Conservation (phyloP, 768 basidiomycete species). For the Lactifluus pinguis region DNA sequence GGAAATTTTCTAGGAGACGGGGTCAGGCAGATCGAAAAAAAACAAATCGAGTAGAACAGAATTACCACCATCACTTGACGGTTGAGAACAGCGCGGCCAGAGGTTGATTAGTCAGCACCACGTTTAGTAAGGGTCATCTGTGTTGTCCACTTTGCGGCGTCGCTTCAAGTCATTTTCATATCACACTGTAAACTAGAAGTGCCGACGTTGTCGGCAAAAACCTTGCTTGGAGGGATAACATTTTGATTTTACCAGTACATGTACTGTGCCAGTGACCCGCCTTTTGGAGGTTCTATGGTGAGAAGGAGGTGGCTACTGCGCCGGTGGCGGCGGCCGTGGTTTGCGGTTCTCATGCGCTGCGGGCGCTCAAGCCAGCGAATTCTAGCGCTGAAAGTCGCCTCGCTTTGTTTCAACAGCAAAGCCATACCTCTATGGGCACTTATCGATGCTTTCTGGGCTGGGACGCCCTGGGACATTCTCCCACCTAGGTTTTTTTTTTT, state of each 20-base stretch:
- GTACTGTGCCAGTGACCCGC: too few relatives aligned
- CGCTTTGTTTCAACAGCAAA: constrained; percentile 21
- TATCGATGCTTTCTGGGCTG: constrained; percentile 26
- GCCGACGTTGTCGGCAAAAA: too few relatives aligned
- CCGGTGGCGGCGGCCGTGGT: neutral
- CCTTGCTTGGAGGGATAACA: too few relatives aligned
- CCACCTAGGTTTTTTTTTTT: neutral
- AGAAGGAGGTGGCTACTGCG: neutral
- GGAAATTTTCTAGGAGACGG: constrained; percentile 58
- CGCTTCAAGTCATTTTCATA: too few relatives aligned
- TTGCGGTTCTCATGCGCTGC: neutral
- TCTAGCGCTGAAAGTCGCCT: constrained; percentile 20
- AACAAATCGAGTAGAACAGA: neutral
- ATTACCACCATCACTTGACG: constrained; percentile 10
- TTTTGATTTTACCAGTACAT: too few relatives aligned
- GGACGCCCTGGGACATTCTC: constrained; percentile 20
- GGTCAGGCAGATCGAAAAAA: neutral
- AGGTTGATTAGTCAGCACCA: neutral
- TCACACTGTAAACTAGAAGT: too few relatives aligned
- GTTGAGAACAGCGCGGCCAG: neutral
- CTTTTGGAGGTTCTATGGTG: neutral
- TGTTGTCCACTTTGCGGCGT: too few relatives aligned
- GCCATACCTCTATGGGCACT: constrained; percentile 22
- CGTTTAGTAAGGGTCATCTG: too few relatives aligned
- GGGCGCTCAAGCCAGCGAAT: constrained; percentile 19